Evolutionary conservation across 2,329 filamentous ascomycete species (phyloP).

Genomic region (Fusarium redolens): DNA sequence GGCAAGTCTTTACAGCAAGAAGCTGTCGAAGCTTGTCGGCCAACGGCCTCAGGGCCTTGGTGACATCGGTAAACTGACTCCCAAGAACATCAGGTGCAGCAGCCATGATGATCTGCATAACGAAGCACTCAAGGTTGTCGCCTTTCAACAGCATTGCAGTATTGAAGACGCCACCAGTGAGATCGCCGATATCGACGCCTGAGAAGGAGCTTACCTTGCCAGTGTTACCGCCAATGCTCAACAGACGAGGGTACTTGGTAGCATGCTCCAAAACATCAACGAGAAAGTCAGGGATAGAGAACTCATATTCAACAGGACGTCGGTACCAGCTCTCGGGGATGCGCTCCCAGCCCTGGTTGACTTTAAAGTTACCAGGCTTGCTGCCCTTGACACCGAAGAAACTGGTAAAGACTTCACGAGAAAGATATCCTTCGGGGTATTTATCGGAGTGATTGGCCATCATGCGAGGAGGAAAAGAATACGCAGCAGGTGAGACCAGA

Average conservation of each 20-base stretch:
- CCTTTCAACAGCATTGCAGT: constrained; percentile 53
- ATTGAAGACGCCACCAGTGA: constrained; percentile 59
- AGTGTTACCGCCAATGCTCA: constrained; percentile 2
- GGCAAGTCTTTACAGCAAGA: not conserved
- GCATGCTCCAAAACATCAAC: constrained; percentile 2
- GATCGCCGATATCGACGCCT: constrained; percentile 25
- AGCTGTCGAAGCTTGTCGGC: not conserved
- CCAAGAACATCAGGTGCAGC: constrained; percentile 8
- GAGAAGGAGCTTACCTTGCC: constrained; percentile 6
- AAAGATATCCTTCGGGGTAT: constrained; percentile 10
- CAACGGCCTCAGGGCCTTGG: not conserved
- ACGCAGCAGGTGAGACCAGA: not conserved
- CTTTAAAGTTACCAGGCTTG: constrained; percentile 15
- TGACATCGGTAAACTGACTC: constrained; percentile 10
- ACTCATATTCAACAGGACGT: not conserved
- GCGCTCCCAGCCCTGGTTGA: constrained; percentile 13
- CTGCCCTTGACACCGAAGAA: constrained; percentile 7
- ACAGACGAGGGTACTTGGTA: not conserved
- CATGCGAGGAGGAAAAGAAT: constrained; percentile 11
- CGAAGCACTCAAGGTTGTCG: constrained; percentile 59
- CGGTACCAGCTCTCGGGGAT: constrained; percentile 17
- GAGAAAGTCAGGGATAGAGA: constrained; percentile 1
- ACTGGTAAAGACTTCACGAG: not conserved
- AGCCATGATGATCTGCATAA: constrained; percentile 47
- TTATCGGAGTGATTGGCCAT: constrained; percentile 11